Conservation (phyloP, 1,139 yeast species). For the Candida neerlandica region DNA sequence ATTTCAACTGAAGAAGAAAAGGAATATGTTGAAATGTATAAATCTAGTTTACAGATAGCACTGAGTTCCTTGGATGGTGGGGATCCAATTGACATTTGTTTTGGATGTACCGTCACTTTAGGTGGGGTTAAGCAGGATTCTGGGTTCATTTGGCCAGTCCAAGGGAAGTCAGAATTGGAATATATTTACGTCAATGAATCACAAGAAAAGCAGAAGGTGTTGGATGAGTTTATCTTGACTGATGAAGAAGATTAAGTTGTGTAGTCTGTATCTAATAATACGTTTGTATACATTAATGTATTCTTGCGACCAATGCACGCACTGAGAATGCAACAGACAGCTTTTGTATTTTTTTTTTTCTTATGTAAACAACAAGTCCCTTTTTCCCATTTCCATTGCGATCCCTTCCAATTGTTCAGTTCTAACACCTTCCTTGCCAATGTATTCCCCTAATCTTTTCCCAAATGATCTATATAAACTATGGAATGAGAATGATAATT, state of each 20-base stretch:
- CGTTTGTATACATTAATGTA: too few relatives aligned
- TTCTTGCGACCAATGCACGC: not conserved
- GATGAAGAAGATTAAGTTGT: slow-evolving; percentile 34
- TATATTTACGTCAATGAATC: slow-evolving; percentile 17
- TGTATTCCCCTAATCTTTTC: slow-evolving; percentile 19
- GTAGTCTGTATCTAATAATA: not conserved
- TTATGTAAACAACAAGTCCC: not conserved
- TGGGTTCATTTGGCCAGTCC: slow-evolving; percentile 58
- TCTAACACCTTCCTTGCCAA: not conserved
- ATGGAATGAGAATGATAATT: slow-evolving; percentile 13
- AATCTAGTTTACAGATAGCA: slow-evolving; percentile 14
- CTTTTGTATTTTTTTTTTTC: not conserved
- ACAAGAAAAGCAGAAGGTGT: slow-evolving; percentile 33
- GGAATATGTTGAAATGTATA: slow-evolving; percentile 31
- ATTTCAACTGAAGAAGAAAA: slow-evolving; percentile 52
- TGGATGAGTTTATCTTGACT: slow-evolving; percentile 54
- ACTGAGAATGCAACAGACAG: not conserved
- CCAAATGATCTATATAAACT: slow-evolving; percentile 15
- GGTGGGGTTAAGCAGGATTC: slow-evolving; percentile 39
- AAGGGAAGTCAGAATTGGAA: slow-evolving; percentile 1
- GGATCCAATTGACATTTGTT: slow-evolving; percentile 53
- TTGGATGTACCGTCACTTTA: slow-evolving; percentile 74
- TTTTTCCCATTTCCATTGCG: not conserved
- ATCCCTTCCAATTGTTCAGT: not conserved
- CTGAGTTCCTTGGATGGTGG: slow-evolving; percentile 12